Evolutionary conservation across 306 rosid genomes (phyloP).

Genomic region (Pterocarpus santalinus): DNA sequence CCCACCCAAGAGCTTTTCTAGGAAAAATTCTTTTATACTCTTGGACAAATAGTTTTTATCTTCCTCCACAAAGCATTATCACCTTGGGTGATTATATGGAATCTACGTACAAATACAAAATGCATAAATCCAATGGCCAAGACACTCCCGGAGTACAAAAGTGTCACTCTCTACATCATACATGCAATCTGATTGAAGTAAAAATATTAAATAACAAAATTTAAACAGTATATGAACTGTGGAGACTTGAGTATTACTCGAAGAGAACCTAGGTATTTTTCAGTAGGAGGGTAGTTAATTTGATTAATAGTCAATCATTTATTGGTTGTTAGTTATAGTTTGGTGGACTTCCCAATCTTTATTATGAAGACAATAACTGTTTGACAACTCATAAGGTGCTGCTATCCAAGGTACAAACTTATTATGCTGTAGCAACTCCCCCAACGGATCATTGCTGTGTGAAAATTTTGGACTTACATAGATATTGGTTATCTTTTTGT

Average conservation of each 20-base stretch:
- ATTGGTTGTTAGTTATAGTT: not conserved
- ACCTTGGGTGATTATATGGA: not conserved
- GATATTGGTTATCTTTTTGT: not conserved
- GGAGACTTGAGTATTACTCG: not conserved
- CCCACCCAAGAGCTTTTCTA: not conserved
- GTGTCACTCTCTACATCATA: not conserved
- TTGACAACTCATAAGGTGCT: not conserved
- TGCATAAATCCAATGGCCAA: not conserved
- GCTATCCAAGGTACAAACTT: not conserved
- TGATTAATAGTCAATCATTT: not conserved
- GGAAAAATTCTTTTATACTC: not conserved
- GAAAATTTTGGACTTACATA: not conserved
- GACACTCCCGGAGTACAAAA: not conserved
- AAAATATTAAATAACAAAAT: not conserved
- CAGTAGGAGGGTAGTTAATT: not conserved
- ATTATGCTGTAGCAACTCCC: not conserved
- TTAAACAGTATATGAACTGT: not conserved
- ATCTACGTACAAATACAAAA: not conserved
- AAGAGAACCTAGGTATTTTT: not conserved
- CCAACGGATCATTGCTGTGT: not conserved
- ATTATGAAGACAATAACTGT: not conserved
- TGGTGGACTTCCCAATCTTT: slow-evolving; percentile 4
- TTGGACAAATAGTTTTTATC: not conserved
- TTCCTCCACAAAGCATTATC: not conserved
- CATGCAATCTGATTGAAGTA: not conserved